A percentile compares a stretch with the other conserved stretches of the same genome.
Evolutionary conservation across 2,329 filamentous ascomycete species (phyloP).

Genomic region (Claviceps sorghi): DNA sequence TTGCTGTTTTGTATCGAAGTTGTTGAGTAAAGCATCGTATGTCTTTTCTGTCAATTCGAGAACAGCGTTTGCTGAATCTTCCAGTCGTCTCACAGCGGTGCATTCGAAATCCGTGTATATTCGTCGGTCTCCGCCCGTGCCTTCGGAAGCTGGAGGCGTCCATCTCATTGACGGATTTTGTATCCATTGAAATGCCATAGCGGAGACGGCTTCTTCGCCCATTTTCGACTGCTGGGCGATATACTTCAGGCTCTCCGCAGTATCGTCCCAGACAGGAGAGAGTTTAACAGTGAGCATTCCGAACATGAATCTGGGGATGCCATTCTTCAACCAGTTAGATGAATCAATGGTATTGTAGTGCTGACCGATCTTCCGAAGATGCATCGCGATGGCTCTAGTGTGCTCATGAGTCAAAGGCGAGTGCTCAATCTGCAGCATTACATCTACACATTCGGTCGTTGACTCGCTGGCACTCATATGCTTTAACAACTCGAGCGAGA

Average conservation of each 20-base stretch:
- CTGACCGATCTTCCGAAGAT: slow-evolving; percentile 61
- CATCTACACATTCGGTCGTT: slow-evolving; percentile 16
- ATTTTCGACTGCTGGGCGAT: slow-evolving; percentile 54
- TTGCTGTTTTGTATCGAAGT: slow-evolving; percentile 51
- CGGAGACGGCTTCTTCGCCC: slow-evolving; percentile 59
- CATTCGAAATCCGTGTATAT: slow-evolving; percentile 70
- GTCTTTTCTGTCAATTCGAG: slow-evolving; percentile 38
- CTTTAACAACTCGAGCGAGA: slow-evolving; percentile 58
- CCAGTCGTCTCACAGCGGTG: slow-evolving; percentile 52
- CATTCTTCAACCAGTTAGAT: slow-evolving; percentile 50
- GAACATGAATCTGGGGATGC: slow-evolving; percentile 73
- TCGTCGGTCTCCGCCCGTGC: slow-evolving; percentile 19
- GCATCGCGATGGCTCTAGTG: slow-evolving; percentile 65
- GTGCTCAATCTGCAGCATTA: slow-evolving; percentile 68
- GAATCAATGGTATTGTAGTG: slow-evolving; percentile 45
- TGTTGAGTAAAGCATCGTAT: slow-evolving; percentile 42
- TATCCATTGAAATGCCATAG: slow-evolving; percentile 68
- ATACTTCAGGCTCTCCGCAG: slow-evolving; percentile 58
- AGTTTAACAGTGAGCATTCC: slow-evolving; percentile 78
- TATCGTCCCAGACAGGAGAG: slow-evolving; percentile 76
- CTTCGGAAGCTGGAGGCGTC: slow-evolving; percentile 27
- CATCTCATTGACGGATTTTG: slow-evolving; percentile 40
- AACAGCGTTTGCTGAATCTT: slow-evolving; percentile 34
- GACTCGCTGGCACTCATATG: slow-evolving; percentile 29
- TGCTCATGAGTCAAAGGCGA: slow-evolving; percentile 65